Evolutionary conservation across 805 yeast genomes (phyloP), one percentile per base, ranked within the genome.

Genomic region (Pichia manshurica): DNA sequence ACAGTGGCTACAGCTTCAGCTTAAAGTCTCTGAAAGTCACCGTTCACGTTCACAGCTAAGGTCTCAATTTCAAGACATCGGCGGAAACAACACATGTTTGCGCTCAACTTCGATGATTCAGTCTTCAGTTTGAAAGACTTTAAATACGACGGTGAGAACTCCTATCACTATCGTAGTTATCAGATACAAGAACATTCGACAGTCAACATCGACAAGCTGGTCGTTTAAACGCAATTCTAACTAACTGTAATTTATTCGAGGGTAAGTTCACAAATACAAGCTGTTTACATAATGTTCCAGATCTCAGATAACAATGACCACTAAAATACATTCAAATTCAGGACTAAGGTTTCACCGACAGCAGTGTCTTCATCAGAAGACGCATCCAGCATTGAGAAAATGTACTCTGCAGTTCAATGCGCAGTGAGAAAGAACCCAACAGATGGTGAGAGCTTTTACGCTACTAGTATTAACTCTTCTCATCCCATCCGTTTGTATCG

Each of bases 181-280:
- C 34, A 28, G 23, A 22, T 28, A 25, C 15, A 10, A 21, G 43
- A 39, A 29, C 17, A 3, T 9, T 20, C 43, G 17, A 5, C 28
- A 9, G 15, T 21, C n/a, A 25, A 29, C 13, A 4, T 39, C 8
- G n/a, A 29, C 28, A 22, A 19, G 5, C 12, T 29, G 17, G 33
- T 39, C 17, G 43, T 25, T 29, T 39, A 25, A 13, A 39, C 19
- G 3, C 43, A 39, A 21, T 39, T 29, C 2, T 39, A 19, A 39
- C 43, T 25, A 39, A 3, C 23, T 25, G 33, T 39, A 28, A 28
- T 9, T n/a, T 39, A 25, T 29, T 39, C 15, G 34, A 39, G 28
- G 35, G 35, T 7, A 39, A 39, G 31, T 39, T 39, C 12, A n/a
- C 20, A 39, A 39, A 39, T 28, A 9, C 33, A 10, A 39, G 33